Evolutionary conservation across 345 rosid species (phyloP), one percentile per base, ranked within the genome.

Genomic region (Eucalyptus sp.): DNA sequence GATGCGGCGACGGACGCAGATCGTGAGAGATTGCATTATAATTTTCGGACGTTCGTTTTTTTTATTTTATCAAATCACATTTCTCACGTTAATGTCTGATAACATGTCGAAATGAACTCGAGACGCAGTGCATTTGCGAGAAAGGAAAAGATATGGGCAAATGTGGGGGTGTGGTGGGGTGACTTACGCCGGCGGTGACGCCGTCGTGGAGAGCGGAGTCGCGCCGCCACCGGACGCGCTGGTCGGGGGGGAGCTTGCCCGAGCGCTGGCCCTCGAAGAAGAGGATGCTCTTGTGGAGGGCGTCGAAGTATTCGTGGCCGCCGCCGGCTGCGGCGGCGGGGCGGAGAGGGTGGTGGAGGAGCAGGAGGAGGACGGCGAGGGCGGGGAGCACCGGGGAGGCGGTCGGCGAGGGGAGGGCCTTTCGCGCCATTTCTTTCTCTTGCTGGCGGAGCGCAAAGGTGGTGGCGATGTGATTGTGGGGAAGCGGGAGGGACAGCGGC

Each of bases 261-360:
- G 99, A 98, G 25, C 99, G 96, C 88, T 98, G 99, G 83, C 99
- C 99, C 91, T 98, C 99, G 89, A 97, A 98, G 91, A 98, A 98
- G 90, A 97, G 93, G 89, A 98, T 96, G 92, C 98, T 94, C 90
- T 94, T 97, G 71, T 93, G 97, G 66, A 98, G 97, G 10, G 99
- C 99, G 84, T 92, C 95, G 48, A 68, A 90, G 95, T 98, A 98
- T 85, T 98, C 94, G 87, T 94, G 96, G 31, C 95, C 88, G 87
- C 93, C 93, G 66, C 7, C 68, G 33, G 33, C 8, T 87, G 94
- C 94, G 85, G 33, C 12, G 84, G 85, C 54, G 11, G 91, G 88
- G 58, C 80, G 89, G 60, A 90, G 52, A 43, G 87, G 93, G 7
- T 92, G 87, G 76, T 92, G 87, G 51, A 94, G 92, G 5, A 95